A percentile compares a stretch with the other conserved stretches of the same genome.
These are phyloP conservation scores for Naematelia aurantialba DNA, from an alignment of 768 basidiomycete species.

Conservation along the genomic window DNA sequence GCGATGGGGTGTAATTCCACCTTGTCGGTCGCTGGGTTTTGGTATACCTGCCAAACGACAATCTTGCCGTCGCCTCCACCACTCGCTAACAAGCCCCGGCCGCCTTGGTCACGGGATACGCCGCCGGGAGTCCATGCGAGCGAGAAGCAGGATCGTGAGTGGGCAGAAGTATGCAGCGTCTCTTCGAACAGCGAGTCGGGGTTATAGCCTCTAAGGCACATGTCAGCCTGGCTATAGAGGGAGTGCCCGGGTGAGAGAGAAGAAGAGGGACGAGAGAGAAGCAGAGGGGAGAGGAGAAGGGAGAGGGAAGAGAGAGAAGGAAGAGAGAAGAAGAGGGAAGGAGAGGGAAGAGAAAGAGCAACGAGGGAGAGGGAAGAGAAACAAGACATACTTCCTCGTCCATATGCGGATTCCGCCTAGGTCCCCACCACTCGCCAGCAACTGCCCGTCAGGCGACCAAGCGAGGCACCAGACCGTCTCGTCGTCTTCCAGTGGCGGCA, in stretches of 20 bases:
- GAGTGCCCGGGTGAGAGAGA: no score
- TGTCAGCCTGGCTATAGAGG: no score
- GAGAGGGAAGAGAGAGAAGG: background rate
- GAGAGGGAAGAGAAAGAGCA: background rate
- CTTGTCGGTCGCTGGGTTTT: slow-evolving; percentile 1
- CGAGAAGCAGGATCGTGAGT: slow-evolving; percentile 36
- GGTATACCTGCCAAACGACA: slow-evolving; percentile 68
- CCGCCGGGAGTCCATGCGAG: slow-evolving; percentile 33
- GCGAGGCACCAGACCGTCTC: slow-evolving; percentile 85
- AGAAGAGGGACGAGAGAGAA: no score
- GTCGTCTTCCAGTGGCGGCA: slow-evolving; percentile 47
- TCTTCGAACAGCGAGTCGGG: slow-evolving; percentile 37
- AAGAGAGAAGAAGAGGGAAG: background rate
- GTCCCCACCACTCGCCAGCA: slow-evolving; percentile 83
- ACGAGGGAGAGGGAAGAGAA: background rate
- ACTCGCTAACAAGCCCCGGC: slow-evolving; percentile 77
- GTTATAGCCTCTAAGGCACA: slow-evolving; percentile 24
- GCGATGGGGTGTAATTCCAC: slow-evolving; percentile 55
- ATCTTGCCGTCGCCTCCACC: slow-evolving; percentile 81
- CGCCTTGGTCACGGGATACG: slow-evolving; percentile 13
- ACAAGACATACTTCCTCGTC: slow-evolving; percentile 56
- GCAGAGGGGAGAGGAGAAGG: no score
- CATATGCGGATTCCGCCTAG: slow-evolving; percentile 80
- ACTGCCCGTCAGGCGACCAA: slow-evolving; percentile 70
- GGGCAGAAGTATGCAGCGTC: slow-evolving; percentile 29